A percentile compares a stretch with the other conserved stretches of the same genome.
Evolutionary conservation across 768 basidiomycete genomes (phyloP).

Genomic region (Russula brevipes): DNA sequence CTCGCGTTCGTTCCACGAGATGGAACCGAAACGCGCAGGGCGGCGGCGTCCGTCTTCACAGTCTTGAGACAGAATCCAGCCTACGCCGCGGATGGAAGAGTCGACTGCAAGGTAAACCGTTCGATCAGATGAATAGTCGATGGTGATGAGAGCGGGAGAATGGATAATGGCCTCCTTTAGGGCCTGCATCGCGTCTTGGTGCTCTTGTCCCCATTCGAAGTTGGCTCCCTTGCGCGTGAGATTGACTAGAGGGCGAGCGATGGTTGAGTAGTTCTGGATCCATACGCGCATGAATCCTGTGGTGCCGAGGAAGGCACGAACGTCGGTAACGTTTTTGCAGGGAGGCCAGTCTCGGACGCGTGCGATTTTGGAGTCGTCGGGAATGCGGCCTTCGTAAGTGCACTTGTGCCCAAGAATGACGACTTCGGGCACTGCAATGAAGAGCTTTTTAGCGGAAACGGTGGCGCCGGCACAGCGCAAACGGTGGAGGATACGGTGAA

Average conservation of each 20-base stretch:
- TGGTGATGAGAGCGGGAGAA: constrained; percentile 25
- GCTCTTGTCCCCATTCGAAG: neutral
- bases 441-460: neutral
- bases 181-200: neutral
- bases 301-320: constrained; percentile 14
- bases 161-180: neutral
- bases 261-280: constrained; percentile 26
- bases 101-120: neutral
- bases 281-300: constrained; percentile 24
- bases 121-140: constrained; percentile 24
- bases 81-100: neutral
- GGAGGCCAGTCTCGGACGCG: neutral
- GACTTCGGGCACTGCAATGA: neutral
- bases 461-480: neutral
- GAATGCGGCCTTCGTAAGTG: constrained; percentile 31
- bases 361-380: neutral
- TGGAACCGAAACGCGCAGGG: neutral
- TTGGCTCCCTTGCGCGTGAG: constrained; percentile 26
- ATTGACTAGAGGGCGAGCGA: neutral
- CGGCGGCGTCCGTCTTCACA: neutral
- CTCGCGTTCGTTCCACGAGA: constrained; percentile 20
- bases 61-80: constrained; percentile 21
- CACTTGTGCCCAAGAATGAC: constrained; percentile 36
- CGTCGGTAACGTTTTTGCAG: neutral
- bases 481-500: neutral